Percentiles rank a stretch among this genome's conserved stretches.
These are phyloP conservation scores for Chaetoceros tenuissimus DNA, from an alignment of 108 stramenopile species.

Conservation along the genomic window DNA sequence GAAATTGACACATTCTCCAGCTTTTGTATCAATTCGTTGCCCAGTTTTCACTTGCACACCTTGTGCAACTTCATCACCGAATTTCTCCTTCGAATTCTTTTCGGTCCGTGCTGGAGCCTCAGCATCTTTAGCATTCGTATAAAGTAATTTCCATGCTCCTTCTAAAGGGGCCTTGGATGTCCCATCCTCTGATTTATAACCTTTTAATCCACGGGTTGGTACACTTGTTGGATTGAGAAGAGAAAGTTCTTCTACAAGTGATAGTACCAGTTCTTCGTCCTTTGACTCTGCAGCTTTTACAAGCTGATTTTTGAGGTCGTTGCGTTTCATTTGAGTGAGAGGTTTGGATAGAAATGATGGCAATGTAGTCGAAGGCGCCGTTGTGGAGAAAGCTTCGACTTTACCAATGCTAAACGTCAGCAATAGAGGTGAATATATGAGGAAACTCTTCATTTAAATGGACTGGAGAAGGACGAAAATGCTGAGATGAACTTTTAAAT, in stretches of 20 bases:
- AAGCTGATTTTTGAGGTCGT: constrained; percentile 12
- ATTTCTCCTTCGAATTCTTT: constrained; percentile 22
- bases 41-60: constrained; percentile 16
- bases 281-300: constrained; percentile 1
- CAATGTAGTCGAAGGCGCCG: too few species aligned
- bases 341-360: too few species aligned
- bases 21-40: constrained; percentile 14
- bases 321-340: too few species aligned
- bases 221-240: constrained; percentile 14
- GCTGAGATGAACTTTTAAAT: too few species aligned
- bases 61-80: constrained; percentile 34
- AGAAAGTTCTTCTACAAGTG: constrained; percentile 10
- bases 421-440: too few species aligned
- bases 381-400: too few species aligned
- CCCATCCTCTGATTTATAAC: constrained; percentile 16
- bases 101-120: constrained; percentile 10
- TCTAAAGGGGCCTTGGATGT: constrained; percentile 18
- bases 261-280: background rate
- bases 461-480: too few species aligned
- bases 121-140: constrained; percentile 58
- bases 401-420: too few species aligned
- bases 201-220: constrained; percentile 15
- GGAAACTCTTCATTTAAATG: too few species aligned
- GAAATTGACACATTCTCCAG: constrained; percentile 27
- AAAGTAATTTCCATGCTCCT: constrained; percentile 50